phyloP scores from a whole-genome alignment of 768 basidiomycete species.

The Termitomyces bulborhizus region DNA sequence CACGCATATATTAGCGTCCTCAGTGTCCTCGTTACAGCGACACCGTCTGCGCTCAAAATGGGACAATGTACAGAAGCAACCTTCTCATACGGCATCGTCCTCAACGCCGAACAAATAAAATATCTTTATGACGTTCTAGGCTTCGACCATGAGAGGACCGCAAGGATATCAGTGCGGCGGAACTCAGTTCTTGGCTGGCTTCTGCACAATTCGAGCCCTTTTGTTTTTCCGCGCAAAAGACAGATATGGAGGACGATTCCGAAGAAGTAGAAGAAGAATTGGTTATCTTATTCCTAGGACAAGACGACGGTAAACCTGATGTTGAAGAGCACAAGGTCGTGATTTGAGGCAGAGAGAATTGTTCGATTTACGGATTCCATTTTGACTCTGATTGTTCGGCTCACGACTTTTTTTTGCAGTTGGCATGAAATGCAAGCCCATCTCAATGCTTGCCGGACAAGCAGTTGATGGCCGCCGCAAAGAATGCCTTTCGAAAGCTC shows the following conservation, averaged over 20 bases:
- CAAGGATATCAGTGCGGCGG: too few relatives aligned
- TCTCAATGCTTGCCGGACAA: background rate
- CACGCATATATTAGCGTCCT: too few relatives aligned
- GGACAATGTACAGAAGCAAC: background rate
- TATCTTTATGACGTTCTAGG: background rate
- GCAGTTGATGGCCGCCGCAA: too few relatives aligned
- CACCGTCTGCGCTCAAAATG: background rate
- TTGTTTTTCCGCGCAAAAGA: background rate
- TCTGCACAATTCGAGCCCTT: background rate
- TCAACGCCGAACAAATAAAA: background rate
- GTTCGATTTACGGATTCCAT: background rate
- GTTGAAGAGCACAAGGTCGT: background rate
- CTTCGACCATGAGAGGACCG: background rate
- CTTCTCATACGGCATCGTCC: background rate
- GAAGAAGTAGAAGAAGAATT: background rate
- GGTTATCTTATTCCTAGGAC: background rate
- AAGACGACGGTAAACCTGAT: background rate
- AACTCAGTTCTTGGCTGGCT: background rate
- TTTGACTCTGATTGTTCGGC: background rate
- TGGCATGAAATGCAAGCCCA: background rate
- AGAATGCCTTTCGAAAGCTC: background rate
- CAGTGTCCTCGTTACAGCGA: too few relatives aligned
- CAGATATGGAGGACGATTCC: background rate
- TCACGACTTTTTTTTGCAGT: background rate
- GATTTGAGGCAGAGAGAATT: background rate